phyloP scores from a whole-genome alignment of 1,139 yeast genomes.

The Meyerozyma guilliermondii region DNA sequence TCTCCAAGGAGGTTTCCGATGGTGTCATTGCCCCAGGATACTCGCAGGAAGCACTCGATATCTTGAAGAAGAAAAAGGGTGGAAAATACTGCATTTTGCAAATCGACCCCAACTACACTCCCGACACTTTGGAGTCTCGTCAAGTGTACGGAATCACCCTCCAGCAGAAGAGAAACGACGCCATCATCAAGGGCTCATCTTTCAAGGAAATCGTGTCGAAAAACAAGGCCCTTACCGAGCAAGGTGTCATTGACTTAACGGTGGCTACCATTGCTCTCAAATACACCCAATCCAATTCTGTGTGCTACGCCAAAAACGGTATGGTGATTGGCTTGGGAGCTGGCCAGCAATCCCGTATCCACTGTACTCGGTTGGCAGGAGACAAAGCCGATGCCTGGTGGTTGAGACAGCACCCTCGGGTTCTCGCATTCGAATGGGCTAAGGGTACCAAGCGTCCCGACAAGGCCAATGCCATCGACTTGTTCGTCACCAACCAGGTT shows the following conservation, averaged over 20 bases:
- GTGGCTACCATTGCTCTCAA: slow-evolving; percentile 96
- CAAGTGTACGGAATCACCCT: slow-evolving; percentile 93
- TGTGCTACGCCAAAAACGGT: slow-evolving; percentile 96
- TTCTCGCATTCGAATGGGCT: slow-evolving; percentile 91
- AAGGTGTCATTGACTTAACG: slow-evolving; percentile 87
- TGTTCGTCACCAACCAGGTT: slow-evolving; percentile 84
- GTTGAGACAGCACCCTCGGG: slow-evolving; percentile 97
- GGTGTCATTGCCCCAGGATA: slow-evolving; percentile 99
- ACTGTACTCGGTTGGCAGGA: slow-evolving; percentile 98
- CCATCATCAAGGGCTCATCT: slow-evolving; percentile 78
- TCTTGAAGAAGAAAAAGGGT: slow-evolving; percentile 86
- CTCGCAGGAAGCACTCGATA: slow-evolving; percentile 84
- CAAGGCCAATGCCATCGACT: slow-evolving; percentile 94
- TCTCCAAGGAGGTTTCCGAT: slow-evolving; percentile 94
- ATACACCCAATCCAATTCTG: slow-evolving; percentile 97
- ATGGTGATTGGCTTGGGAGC: slow-evolving; percentile 99
- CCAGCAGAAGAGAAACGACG: slow-evolving; percentile 97
- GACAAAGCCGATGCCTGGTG: slow-evolving; percentile 99
- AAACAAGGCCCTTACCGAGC: slow-evolving; percentile 83
- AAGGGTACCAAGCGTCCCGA: slow-evolving; percentile 98
- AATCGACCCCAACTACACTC: slow-evolving; percentile 90
- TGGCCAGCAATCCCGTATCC: slow-evolving; percentile 98
- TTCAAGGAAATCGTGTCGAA: slow-evolving; percentile 89
- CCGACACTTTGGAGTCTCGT: slow-evolving; percentile 79
- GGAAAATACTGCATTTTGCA: slow-evolving; percentile 96